phyloP scores from a whole-genome alignment of 2,329 filamentous ascomycete species.

The Myotisia sp. region DNA sequence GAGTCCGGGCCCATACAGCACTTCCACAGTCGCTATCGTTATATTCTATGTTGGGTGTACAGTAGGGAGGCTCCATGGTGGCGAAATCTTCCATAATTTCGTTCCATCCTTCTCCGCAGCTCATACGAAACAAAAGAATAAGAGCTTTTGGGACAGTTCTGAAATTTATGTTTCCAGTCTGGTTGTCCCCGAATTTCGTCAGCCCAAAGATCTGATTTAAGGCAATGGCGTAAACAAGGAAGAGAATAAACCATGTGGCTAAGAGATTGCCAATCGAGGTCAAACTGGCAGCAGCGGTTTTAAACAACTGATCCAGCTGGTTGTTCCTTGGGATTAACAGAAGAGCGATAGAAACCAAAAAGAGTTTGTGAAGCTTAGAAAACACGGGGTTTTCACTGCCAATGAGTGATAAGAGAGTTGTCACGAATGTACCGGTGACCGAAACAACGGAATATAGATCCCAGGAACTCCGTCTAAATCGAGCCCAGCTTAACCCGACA shows the following conservation, averaged over 20 bases:
- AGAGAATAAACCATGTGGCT: constrained; percentile 94
- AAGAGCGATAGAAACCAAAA: constrained; percentile 76
- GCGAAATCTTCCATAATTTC: constrained; percentile 93
- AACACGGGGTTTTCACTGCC: constrained; percentile 45
- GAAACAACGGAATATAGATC: constrained; percentile 75
- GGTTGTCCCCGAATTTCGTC: constrained; percentile 65
- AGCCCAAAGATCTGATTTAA: constrained; percentile 91
- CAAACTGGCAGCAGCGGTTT: constrained; percentile 88
- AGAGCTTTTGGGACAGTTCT: constrained; percentile 85
- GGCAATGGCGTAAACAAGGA: constrained; percentile 90
- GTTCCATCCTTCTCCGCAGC: constrained; percentile 93
- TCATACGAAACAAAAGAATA: constrained; percentile 84
- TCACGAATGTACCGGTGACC: constrained; percentile 66
- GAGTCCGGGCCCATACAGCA: constrained; percentile 66
- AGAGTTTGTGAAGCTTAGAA: constrained; percentile 78
- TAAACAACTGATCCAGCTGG: constrained; percentile 93
- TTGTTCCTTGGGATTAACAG: constrained; percentile 93
- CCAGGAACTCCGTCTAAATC: constrained; percentile 89
- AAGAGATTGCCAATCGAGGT: constrained; percentile 80
- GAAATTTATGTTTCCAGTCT: constrained; percentile 74
- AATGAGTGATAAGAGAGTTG: constrained; percentile 61
- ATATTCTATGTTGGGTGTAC: constrained; percentile 57
- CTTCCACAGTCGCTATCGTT: constrained; percentile 89
- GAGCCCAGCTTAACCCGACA: constrained; percentile 75
- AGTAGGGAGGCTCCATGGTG: constrained; percentile 61